Base-by-base conservation (phyloP, 208 protist species). In the Trichomonas gallinae region DNA sequence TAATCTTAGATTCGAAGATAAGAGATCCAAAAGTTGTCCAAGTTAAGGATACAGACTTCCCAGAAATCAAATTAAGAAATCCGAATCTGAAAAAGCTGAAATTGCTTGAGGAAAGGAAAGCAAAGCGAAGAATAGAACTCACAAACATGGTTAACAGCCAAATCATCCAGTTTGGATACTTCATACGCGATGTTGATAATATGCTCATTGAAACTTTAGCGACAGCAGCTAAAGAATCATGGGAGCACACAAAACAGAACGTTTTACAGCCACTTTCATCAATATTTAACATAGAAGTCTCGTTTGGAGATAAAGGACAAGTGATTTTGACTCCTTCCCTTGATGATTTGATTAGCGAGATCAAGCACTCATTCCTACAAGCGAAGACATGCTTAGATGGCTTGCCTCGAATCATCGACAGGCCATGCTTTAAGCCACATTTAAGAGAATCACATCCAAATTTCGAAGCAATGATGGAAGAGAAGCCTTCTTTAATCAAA, bases 1-100 rank as follows among this genome's bases (percentile, higher is more conserved):
- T 93, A 15, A 31, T 26, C 10, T 31, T 93, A 8, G 87, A 93
- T 51, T 34, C 87, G 0, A 51, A 51, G 36, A 93, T 93, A 38
- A 34, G 87, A 51, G 87, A 93, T 93, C 87, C 87, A 38, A 23
- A 44, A 15, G 45, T 93, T 38, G 11, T 93, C 13, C 87, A 93
- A 93, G 87, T 93, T 21, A 93, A 93, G 45, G 87, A 93, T 93
- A 48, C 87, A 0, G 87, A 93, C 44, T 93, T 93, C 38, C 87
- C 87, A 38, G 87, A 93, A 51, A 93, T 93, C 26, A 93, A 93
- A 51, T 26, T 42, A 93, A 93, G 87, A 93, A 93, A 93, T 93
- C 87, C 87, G 38, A 93, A 93, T 17, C 31, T 93, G 8, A 42
- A 17, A 34, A 42, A 93, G 46, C 26, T 93, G 10, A 93, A 48